phyloP scores from a whole-genome alignment of 176 grass and related monocot species.

The Luzula sylvatica region DNA sequence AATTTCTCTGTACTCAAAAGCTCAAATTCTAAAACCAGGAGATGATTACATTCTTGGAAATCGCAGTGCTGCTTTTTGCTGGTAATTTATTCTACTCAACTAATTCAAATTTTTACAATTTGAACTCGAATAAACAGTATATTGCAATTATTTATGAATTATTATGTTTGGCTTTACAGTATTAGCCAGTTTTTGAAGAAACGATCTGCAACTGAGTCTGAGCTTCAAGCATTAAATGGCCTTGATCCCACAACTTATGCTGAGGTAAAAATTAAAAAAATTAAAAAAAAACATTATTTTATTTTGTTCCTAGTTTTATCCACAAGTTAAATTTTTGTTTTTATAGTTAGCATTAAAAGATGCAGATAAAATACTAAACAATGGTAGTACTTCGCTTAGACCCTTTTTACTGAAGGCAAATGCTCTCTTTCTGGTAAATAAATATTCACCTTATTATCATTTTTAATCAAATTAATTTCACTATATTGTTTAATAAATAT shows the following conservation, averaged over 20 bases:
- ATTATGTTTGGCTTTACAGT: conserved; percentile 38
- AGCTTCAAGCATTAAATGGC: conserved; percentile 73
- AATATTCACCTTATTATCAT: no score
- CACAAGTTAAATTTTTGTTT: conserved; percentile 11
- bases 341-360: conserved; percentile 87
- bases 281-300: conserved; percentile 1
- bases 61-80: conserved; percentile 80
- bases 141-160: conserved; percentile 20
- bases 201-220: conserved; percentile 78
- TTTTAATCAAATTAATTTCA: conserved; percentile 16
- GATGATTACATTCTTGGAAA: conserved; percentile 76
- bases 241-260: conserved; percentile 97
- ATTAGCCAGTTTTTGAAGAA: conserved; percentile 63
- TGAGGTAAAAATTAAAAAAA: conserved; percentile 35
- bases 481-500: conserved; percentile 12
- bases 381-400: conserved; percentile 40
- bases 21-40: conserved; percentile 57
- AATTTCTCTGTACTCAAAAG: conserved; percentile 77
- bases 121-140: not conserved
- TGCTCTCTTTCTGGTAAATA: conserved; percentile 74
- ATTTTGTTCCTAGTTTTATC: conserved; percentile 14
- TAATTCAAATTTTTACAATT: not conserved
- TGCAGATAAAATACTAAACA: conserved; percentile 60
- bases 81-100: conserved; percentile 41
- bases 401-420: conserved; percentile 86